Evolutionary conservation across 2,329 filamentous ascomycete genomes (phyloP), one percentile per base, ranked within the genome.

Genomic region (Alternaria triticimaculans): DNA sequence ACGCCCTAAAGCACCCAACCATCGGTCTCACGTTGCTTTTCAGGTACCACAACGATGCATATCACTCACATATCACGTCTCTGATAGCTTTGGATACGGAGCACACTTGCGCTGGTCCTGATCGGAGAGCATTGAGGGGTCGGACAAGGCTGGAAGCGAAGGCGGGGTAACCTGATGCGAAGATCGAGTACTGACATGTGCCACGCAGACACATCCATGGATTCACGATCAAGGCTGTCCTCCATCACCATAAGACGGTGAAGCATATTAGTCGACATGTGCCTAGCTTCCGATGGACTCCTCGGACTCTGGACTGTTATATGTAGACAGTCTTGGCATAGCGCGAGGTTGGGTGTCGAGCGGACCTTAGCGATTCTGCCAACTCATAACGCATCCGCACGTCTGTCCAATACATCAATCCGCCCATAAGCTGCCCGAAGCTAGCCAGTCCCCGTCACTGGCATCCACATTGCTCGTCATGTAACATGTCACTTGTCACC

Each of bases 401-500:
- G 70, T 66, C 72, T 68, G 68, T 67, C 72, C 72, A 73, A 76
- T 75, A 67, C 68, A 65, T 63, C 66, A 54, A 64, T 65, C 68
- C 65, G 62, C 64, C 71, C 72, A 75, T 72, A 76, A 77, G 75
- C 75, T 65, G 72, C 72, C 71, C 72, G 69, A 68, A 70, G 65
- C 76, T 77, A 77, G 72, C 76, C 74, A 71, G 59, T 72, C 71
- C 67, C 64, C 58, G 64, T 58, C 60, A 60, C 67, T 58, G 60
- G 62, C 63, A 57, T 71, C 66, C 67, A 63, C 67, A 68, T 69
- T 66, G 68, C 67, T 74, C 76, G 74, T 78, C 76, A 77, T 78
- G 76, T 75, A 77, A 72, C 73, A 69, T 79, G 73, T 76, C 72
- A 72, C 64, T 66, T 65, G 77, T 79, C 78, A 80, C 78, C 78